Percentiles rank a stretch among this genome's conserved stretches.
These are phyloP conservation scores for Ormosia semicastrata DNA, from an alignment of 306 rosid species.

Conservation along the genomic window DNA sequence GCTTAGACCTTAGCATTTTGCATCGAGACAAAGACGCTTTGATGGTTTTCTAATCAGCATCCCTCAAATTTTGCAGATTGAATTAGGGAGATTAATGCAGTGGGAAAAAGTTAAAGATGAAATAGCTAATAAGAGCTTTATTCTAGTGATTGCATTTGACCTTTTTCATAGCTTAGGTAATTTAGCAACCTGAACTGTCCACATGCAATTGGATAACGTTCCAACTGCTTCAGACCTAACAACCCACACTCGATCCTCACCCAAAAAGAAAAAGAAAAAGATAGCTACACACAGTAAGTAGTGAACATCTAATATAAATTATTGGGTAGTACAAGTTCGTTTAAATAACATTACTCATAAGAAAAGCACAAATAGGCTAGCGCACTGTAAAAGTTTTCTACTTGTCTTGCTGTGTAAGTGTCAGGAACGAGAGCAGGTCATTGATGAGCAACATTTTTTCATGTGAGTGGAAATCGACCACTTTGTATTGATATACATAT, in stretches of 20 bases:
- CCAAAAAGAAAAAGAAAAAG: neutral
- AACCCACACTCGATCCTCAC: neutral
- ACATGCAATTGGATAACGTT: slow-evolving; percentile 25
- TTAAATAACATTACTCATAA: neutral
- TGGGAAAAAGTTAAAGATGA: neutral
- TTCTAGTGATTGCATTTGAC: slow-evolving; percentile 17
- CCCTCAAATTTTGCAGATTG: slow-evolving; percentile 2
- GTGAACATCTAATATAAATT: neutral
- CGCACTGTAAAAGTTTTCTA: neutral
- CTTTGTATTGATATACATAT: neutral
- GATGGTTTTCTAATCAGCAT: slow-evolving; percentile 3
- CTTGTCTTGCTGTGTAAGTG: neutral
- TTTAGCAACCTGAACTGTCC: slow-evolving; percentile 9
- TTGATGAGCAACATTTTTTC: neutral
- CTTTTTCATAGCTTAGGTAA: slow-evolving; percentile 14
- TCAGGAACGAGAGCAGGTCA: neutral
- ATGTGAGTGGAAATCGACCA: neutral
- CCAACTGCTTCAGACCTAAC: slow-evolving; percentile 36
- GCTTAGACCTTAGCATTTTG: slow-evolving; percentile 16
- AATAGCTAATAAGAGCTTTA: neutral
- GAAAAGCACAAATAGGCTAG: neutral
- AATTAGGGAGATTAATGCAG: neutral
- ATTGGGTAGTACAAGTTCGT: neutral
- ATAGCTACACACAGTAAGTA: neutral
- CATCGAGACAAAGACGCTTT: neutral